Evolutionary conservation across 805 yeast species (phyloP).

Genomic region (Clavispora santaluciae): DNA sequence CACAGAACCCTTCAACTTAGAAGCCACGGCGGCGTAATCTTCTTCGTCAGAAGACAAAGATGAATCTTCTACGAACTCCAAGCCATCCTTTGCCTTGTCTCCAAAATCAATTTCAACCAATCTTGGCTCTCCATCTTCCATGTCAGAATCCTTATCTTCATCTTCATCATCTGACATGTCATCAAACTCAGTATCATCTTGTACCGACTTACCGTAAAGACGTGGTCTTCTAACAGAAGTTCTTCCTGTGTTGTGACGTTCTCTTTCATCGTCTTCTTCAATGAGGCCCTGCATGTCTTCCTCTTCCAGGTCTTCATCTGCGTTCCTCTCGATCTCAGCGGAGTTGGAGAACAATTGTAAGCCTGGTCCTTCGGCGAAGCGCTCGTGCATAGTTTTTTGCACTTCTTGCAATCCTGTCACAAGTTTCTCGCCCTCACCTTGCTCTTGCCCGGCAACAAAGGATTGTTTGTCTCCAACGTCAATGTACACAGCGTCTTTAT

Average conservation of each 20-base stretch:
- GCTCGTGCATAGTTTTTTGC: constrained; percentile 53
- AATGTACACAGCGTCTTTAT: constrained; percentile 95
- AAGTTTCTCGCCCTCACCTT: constrained; percentile 81
- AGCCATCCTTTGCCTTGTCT: constrained; percentile 25
- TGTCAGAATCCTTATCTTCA: constrained; percentile 16
- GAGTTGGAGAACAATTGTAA: constrained; percentile 69
- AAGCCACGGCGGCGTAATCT: constrained; percentile 49
- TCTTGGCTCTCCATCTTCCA: constrained; percentile 35
- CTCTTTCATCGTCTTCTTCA: constrained; percentile 31
- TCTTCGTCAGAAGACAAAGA: constrained; percentile 39
- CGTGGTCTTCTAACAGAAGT: constrained; percentile 52
- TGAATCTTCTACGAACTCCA: constrained; percentile 44
- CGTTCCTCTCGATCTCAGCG: constrained; percentile 38
- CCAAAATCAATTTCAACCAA: constrained; percentile 47
- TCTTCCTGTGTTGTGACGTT: constrained; percentile 56
- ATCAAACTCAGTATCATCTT: constrained; percentile 43
- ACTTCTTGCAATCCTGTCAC: constrained; percentile 79
- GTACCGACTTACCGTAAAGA: constrained; percentile 49
- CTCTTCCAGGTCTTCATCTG: constrained; percentile 34
- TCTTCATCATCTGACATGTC: constrained; percentile 38
- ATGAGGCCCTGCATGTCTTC: constrained; percentile 30
- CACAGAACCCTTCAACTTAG: constrained; percentile 51
- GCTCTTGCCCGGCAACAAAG: constrained; percentile 60
- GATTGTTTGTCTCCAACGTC: constrained; percentile 60
- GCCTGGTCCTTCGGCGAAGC: constrained; percentile 60